Evolutionary conservation across 805 yeast genomes (phyloP).

Genomic region (Pichia pseudocactophila): DNA sequence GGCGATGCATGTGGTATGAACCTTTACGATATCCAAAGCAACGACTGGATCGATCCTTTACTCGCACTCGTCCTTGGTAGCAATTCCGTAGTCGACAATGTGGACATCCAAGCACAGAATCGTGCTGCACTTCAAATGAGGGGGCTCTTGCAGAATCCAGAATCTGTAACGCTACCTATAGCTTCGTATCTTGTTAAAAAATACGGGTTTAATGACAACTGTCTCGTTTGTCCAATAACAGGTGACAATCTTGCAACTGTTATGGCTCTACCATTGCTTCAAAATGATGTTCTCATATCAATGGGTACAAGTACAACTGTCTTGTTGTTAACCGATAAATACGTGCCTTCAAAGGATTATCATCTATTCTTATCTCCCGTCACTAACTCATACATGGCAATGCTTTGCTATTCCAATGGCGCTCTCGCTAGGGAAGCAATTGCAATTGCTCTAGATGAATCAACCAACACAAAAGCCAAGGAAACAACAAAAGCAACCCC

Average conservation of each 20-base stretch:
- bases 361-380: slow-evolving; percentile 87
- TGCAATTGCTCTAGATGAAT: no score
- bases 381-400: slow-evolving; percentile 74
- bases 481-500: no score
- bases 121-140: slow-evolving; percentile 40
- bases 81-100: slow-evolving; percentile 35
- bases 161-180: slow-evolving; percentile 39
- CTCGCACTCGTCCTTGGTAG: slow-evolving; percentile 46
- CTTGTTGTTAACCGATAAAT: slow-evolving; percentile 67
- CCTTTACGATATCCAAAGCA: slow-evolving; percentile 58
- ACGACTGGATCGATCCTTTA: slow-evolving; percentile 48
- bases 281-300: slow-evolving; percentile 71
- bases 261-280: slow-evolving; percentile 65
- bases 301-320: slow-evolving; percentile 92
- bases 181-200: slow-evolving; percentile 51
- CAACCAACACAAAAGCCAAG: no score
- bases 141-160: slow-evolving; percentile 42
- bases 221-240: slow-evolving; percentile 67
- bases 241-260: slow-evolving; percentile 91
- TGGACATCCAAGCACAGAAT: slow-evolving; percentile 17
- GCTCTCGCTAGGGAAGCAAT: slow-evolving; percentile 76
- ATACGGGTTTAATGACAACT: slow-evolving; percentile 52
- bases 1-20: slow-evolving; percentile 95
- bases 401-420: slow-evolving; percentile 92
- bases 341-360: slow-evolving; percentile 70